These are phyloP conservation scores for Eucalyptus cloeziana DNA, from an alignment of 345 rosid genomes.

Conservation along the genomic window DNA sequence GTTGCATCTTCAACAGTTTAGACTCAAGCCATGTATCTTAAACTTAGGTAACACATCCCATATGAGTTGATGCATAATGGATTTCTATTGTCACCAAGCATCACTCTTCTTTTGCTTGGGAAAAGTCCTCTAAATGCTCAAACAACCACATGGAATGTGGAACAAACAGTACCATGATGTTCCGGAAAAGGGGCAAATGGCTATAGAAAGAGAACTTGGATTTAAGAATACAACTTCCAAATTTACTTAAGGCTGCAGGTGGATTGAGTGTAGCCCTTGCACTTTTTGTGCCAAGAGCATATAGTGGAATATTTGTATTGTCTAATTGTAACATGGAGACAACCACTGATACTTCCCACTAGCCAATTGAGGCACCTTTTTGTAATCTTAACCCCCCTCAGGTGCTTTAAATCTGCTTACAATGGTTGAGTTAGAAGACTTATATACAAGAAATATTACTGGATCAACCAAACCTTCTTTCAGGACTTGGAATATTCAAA, in stretches of 20 bases:
- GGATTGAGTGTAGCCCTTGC: background rate
- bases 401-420: background rate
- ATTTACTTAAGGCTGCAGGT: background rate
- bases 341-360: background rate
- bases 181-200: background rate
- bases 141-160: background rate
- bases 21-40: background rate
- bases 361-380: background rate
- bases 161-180: background rate
- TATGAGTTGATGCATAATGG: background rate
- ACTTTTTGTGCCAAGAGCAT: background rate
- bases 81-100: background rate
- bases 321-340: background rate
- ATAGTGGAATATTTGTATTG: background rate
- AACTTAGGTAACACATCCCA: background rate
- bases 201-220: background rate
- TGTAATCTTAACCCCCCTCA: background rate
- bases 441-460: background rate
- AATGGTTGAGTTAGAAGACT: background rate
- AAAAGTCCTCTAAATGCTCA: background rate
- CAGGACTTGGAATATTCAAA: background rate
- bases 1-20: background rate
- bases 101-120: background rate
- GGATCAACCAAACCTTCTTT: background rate
- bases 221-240: background rate